Base-by-base conservation (phyloP, 306 rosid species). In the Dalbergia oliveri region DNA sequence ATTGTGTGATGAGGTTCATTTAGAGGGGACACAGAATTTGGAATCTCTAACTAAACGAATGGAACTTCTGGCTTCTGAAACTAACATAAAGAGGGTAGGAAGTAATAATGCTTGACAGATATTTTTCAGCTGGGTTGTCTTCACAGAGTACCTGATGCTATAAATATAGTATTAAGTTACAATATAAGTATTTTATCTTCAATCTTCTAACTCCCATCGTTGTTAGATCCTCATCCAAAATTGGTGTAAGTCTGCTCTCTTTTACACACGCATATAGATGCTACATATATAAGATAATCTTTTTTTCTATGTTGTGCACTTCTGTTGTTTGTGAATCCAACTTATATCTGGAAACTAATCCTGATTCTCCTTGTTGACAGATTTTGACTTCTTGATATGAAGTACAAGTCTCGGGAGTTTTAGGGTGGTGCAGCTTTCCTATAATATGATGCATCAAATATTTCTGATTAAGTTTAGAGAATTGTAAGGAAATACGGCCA, bases 1-100 rank as follows among this genome's bases (percentile, higher is more conserved):
- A 65, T 70, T 74, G 66, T 11, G 73, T 63, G 43, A 59, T 31
- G 82, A 80, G 45, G 73, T 69, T 45, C 72, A 73, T 57, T 41
- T 54, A 82, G 89, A 66, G 88, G 71, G 78, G 63, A 18, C 77
- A 37, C 82, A 70, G 31, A 70, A 75, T 53, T 62, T 82, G 87
- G 88, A 86, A 66, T 70, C 84, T 66, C 76, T 83, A 65, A 81
- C 89, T 5, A 80, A 84, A 82, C 82, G 88, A 65, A 79, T 85
- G 82, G 91, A 75, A 53, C 81, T 75, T 57, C 35, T 81, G 80
- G 76, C 78, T 66, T 82, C 90, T 73, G 86, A 85, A 76, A 76
- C 82, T n/a, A 79, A 85, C 82, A 56, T 59, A 37, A 19, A 37
- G 57, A 72, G 62, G 50, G 51, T 56, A 44, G 66, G 37, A 77